Conservation (phyloP, 2,329 filamentous ascomycete genomes). For the Hypoxylon rubiginosum region DNA sequence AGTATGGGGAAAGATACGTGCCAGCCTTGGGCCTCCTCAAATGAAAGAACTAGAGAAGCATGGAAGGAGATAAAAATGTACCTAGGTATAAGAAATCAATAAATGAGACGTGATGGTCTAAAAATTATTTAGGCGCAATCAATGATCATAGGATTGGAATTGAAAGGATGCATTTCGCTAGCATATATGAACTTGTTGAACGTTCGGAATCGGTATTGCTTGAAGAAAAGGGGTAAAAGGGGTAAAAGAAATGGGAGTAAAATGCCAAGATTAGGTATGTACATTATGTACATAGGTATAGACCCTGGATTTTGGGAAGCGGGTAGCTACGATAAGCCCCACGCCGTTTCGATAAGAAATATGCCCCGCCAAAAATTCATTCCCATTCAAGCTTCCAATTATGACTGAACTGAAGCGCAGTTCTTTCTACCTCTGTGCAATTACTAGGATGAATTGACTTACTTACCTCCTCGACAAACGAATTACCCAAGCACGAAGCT, state of each 20-base stretch:
- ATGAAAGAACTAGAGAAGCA: not conserved
- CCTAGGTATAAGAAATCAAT: too few relatives aligned
- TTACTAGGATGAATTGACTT: not conserved
- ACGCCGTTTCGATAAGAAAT: not conserved
- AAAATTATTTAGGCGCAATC: too few relatives aligned
- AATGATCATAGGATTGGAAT: too few relatives aligned
- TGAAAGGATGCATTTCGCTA: too few relatives aligned
- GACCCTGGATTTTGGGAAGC: not conserved
- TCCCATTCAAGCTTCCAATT: not conserved
- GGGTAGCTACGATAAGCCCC: slow-evolving; percentile 6
- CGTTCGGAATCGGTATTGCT: too few relatives aligned
- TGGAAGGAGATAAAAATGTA: not conserved
- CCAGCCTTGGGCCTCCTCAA: not conserved
- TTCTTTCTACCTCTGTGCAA: not conserved
- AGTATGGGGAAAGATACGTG: not conserved
- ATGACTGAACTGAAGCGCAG: not conserved
- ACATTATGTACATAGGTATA: not conserved
- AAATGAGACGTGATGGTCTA: too few relatives aligned
- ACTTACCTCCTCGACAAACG: not conserved
- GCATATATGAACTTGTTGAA: too few relatives aligned
- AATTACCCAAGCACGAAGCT: not conserved
- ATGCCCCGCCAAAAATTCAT: slow-evolving; percentile 10
- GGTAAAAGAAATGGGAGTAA: not conserved
- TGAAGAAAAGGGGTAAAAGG: not conserved
- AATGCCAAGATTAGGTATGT: not conserved